A percentile compares a stretch with the other conserved stretches of the same genome.
Conservation (phyloP, 352 stramenopile genomes). For the Pythium grandisporangium region DNA sequence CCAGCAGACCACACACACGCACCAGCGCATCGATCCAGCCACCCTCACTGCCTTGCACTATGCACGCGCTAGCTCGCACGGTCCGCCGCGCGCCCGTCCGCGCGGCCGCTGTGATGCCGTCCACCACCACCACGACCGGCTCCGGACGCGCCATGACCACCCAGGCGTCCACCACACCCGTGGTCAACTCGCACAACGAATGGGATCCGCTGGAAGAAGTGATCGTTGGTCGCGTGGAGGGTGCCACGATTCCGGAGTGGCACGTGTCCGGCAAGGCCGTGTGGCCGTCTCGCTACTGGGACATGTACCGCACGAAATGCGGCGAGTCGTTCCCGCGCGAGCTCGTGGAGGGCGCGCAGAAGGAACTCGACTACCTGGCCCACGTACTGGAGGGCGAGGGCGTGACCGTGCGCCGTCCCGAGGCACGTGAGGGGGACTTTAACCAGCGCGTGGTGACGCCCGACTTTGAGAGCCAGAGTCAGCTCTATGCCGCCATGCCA, state of each 20-base stretch:
- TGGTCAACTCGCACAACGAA: conserved; percentile 89
- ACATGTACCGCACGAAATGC: conserved; percentile 85
- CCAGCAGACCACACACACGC: too few relatives aligned
- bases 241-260: conserved; percentile 88
- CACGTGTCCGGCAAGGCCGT: conserved; percentile 86
- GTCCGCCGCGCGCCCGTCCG: neutral
- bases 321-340: conserved; percentile 72
- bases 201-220: conserved; percentile 88
- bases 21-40: too few relatives aligned
- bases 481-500: conserved; percentile 86
- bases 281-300: conserved; percentile 84
- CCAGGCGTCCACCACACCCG: conserved; percentile 37
- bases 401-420: conserved; percentile 74
- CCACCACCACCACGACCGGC: conserved; percentile 5
- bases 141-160: too few relatives aligned
- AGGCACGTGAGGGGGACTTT: conserved; percentile 60
- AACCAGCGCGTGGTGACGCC: conserved; percentile 67
- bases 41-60: too few relatives aligned
- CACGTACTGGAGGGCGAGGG: conserved; percentile 79
- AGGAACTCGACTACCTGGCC: conserved; percentile 83
- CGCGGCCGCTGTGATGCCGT: neutral
- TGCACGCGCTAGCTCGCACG: neutral
- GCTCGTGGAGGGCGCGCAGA: conserved; percentile 59
- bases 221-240: conserved; percentile 83
- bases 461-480: conserved; percentile 76